These are phyloP conservation scores for Inonotus obliquus DNA, from an alignment of 1,284 basidiomycete species.

Conservation along the genomic window DNA sequence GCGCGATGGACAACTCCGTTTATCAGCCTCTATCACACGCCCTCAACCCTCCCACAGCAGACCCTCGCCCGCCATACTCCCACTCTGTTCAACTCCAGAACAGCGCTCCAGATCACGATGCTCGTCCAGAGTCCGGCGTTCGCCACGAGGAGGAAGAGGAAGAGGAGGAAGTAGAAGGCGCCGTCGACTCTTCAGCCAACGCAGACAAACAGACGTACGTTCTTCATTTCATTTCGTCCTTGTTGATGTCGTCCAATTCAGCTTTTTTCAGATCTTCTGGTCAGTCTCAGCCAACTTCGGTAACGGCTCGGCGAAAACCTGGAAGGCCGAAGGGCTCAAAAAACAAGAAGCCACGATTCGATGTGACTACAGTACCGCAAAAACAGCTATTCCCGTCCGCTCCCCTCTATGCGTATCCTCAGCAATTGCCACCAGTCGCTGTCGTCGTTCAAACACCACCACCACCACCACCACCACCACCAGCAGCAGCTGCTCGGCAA, in stretches of 20 bases:
- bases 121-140: not conserved
- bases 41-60: conserved; percentile 47
- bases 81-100: conserved; percentile 19
- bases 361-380: conserved; percentile 3
- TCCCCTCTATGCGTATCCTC: conserved; percentile 21
- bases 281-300: not conserved
- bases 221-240: not conserved
- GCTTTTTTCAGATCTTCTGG: not conserved
- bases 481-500: conserved; percentile 20
- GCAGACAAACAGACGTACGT: conserved; percentile 7
- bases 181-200: conserved; percentile 3
- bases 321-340: conserved; percentile 25
- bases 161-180: conserved; percentile 19
- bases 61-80: conserved; percentile 23
- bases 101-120: conserved; percentile 6
- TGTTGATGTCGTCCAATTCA: not conserved
- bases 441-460: not conserved
- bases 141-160: conserved; percentile 19
- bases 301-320: conserved; percentile 18
- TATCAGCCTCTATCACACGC: conserved; percentile 78
- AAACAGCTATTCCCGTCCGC: conserved; percentile 27
- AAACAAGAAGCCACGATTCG: conserved; percentile 21
- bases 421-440: conserved; percentile 19
- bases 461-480: conserved; percentile 18
- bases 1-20: conserved; percentile 18